These are phyloP conservation scores for Tolypocladium amazonense DNA, from an alignment of 2,329 filamentous ascomycete genomes.

Conservation along the genomic window DNA sequence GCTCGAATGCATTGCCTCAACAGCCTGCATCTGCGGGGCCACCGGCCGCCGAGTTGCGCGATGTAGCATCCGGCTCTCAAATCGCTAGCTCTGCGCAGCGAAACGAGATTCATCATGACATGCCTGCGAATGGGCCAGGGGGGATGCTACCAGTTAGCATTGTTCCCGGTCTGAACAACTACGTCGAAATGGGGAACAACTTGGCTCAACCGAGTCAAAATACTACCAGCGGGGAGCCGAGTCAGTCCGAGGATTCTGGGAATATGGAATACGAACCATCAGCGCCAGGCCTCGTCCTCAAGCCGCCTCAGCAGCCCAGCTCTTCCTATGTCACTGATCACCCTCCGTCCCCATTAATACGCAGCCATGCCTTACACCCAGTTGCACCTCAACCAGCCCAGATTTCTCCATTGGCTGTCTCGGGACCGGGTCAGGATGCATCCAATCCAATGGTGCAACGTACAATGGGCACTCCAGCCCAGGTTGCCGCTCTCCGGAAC, in stretches of 20 bases:
- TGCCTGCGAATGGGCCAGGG: slow-evolving; percentile 1
- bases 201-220: slow-evolving; percentile 11
- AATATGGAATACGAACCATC: slow-evolving; percentile 15
- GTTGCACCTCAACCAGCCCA: slow-evolving; percentile 67
- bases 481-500: slow-evolving; percentile 46
- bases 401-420: slow-evolving; percentile 46
- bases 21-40: not conserved
- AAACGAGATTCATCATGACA: slow-evolving; percentile 4
- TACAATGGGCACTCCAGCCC: slow-evolving; percentile 29
- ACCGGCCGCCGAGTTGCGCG: not conserved
- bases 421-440: slow-evolving; percentile 21
- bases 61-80: not conserved
- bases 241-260: slow-evolving; percentile 29
- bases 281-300: slow-evolving; percentile 5
- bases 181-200: slow-evolving; percentile 8
- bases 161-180: slow-evolving; percentile 22
- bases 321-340: slow-evolving; percentile 17
- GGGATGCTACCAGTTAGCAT: slow-evolving; percentile 6
- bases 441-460: not conserved
- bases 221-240: slow-evolving; percentile 29
- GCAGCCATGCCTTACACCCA: slow-evolving; percentile 62
- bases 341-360: slow-evolving; percentile 52
- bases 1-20: slow-evolving; percentile 6
- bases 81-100: not conserved
- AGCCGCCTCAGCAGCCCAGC: slow-evolving; percentile 7